These are phyloP conservation scores for Mangifera indica DNA, from an alignment of 345 rosid species.

Conservation along the genomic window DNA sequence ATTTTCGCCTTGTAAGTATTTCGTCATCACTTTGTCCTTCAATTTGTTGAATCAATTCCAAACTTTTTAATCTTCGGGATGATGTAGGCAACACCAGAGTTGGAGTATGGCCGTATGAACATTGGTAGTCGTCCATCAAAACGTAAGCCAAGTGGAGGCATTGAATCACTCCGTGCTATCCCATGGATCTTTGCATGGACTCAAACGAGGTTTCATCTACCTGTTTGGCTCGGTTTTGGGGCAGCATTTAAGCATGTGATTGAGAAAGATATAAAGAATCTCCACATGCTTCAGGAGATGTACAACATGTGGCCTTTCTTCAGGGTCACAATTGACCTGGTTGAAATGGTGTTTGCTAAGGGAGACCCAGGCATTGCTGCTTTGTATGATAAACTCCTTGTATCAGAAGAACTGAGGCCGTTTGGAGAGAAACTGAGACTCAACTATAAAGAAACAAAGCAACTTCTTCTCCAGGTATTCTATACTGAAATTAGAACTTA, in stretches of 20 bases:
- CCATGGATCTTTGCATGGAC: constrained; percentile 99
- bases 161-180: constrained; percentile 95
- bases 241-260: constrained; percentile 72
- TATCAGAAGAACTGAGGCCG: constrained; percentile 64
- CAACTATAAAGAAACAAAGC: constrained; percentile 70
- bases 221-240: constrained; percentile 96
- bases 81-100: constrained; percentile 84
- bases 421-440: constrained; percentile 73
- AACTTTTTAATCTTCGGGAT: constrained; percentile 1
- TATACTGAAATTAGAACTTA: no score
- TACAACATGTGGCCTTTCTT: constrained; percentile 97
- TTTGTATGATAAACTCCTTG: constrained; percentile 82
- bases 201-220: constrained; percentile 93
- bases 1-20: constrained; percentile 83
- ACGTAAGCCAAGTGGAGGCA: constrained; percentile 95
- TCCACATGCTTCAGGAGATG: constrained; percentile 87
- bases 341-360: constrained; percentile 98
- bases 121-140: constrained; percentile 96
- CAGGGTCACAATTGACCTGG: constrained; percentile 83
- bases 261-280: constrained; percentile 67
- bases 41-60: not conserved
- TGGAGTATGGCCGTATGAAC: constrained; percentile 97
- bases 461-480: constrained; percentile 80
- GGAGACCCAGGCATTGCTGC: constrained; percentile 96
- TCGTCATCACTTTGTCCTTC: not conserved